These are phyloP conservation scores for Salvia splendens DNA, from an alignment of 257 asterid species.

Conservation along the genomic window DNA sequence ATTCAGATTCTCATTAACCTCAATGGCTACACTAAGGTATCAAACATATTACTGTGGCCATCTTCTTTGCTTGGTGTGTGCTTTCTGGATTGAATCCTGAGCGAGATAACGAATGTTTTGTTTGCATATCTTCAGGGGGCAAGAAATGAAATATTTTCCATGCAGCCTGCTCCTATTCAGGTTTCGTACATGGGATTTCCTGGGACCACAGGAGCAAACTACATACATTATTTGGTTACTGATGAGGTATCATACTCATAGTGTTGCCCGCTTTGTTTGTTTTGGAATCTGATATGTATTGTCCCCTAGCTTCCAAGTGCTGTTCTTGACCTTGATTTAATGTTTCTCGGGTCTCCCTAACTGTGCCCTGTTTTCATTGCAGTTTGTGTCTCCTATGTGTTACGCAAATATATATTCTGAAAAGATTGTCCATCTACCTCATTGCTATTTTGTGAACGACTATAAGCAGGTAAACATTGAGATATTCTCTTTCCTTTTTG, in stretches of 20 bases:
- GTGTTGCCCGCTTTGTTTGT: not conserved
- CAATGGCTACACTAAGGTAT: constrained; percentile 96
- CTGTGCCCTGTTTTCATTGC: constrained; percentile 35
- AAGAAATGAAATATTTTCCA: constrained; percentile 95
- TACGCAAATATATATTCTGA: constrained; percentile 89
- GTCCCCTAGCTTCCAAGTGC: not conserved
- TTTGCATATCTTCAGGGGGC: constrained; percentile 70
- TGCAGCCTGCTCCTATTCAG: constrained; percentile 99
- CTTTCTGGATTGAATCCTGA: constrained; percentile 6
- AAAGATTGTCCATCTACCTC: constrained; percentile 93
- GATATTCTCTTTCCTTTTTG: not conserved
- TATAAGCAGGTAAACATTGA: constrained; percentile 78
- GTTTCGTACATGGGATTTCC: constrained; percentile 99
- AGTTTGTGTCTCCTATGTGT: constrained; percentile 90
- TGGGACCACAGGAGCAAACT: constrained; percentile 95
- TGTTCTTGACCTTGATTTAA: not conserved
- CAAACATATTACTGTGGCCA: not conserved
- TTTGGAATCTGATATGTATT: not conserved
- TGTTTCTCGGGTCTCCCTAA: constrained; percentile 3
- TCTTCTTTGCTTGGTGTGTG: constrained; percentile 24
- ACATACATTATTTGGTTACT: constrained; percentile 89
- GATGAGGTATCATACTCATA: constrained; percentile 66
- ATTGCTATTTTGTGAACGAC: constrained; percentile 96
- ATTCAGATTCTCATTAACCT: constrained; percentile 95
- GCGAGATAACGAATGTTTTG: constrained; percentile 18